Percentiles rank a stretch among this genome's conserved stretches.
These are phyloP conservation scores for Infundibulicybe gibba DNA, from an alignment of 768 basidiomycete genomes.

Conservation along the genomic window DNA sequence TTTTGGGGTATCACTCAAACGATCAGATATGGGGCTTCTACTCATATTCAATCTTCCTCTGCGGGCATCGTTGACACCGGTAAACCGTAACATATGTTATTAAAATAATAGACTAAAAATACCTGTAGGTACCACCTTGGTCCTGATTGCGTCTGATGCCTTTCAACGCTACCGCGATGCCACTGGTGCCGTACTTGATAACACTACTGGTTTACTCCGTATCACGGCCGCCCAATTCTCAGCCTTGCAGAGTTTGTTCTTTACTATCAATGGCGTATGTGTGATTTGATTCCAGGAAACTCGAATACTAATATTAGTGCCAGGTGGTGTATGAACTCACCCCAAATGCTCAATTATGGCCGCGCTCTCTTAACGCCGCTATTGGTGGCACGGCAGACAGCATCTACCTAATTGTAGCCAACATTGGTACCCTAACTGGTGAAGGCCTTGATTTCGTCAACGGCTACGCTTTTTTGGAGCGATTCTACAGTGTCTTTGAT, in stretches of 20 bases:
- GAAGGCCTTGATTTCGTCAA: conserved; percentile 62
- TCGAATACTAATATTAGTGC: conserved; percentile 7
- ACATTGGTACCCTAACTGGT: conserved; percentile 47
- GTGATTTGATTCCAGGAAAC: conserved; percentile 30
- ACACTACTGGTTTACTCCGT: conserved; percentile 52
- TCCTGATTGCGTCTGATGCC: conserved; percentile 55
- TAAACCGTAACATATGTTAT: no score
- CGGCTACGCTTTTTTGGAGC: no score
- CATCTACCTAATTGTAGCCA: conserved; percentile 55
- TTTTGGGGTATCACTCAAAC: conserved; percentile 56
- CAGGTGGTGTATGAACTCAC: conserved; percentile 53
- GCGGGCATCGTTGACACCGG: no score
- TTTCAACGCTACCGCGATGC: conserved; percentile 54
- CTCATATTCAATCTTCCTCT: conserved; percentile 28
- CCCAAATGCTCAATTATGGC: conserved; percentile 70
- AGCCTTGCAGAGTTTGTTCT: conserved; percentile 47
- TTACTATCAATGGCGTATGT: conserved; percentile 44
- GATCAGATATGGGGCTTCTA: conserved; percentile 33
- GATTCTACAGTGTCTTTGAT: no score
- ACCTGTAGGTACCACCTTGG: conserved; percentile 49
- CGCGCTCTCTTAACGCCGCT: conserved; percentile 49
- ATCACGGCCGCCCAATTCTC: conserved; percentile 46
- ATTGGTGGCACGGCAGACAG: conserved; percentile 48
- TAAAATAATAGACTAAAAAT: no score
- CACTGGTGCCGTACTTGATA: conserved; percentile 54